Evolutionary conservation across 2,329 filamentous ascomycete genomes (phyloP).

Genomic region (Stemphylium lycopersici): DNA sequence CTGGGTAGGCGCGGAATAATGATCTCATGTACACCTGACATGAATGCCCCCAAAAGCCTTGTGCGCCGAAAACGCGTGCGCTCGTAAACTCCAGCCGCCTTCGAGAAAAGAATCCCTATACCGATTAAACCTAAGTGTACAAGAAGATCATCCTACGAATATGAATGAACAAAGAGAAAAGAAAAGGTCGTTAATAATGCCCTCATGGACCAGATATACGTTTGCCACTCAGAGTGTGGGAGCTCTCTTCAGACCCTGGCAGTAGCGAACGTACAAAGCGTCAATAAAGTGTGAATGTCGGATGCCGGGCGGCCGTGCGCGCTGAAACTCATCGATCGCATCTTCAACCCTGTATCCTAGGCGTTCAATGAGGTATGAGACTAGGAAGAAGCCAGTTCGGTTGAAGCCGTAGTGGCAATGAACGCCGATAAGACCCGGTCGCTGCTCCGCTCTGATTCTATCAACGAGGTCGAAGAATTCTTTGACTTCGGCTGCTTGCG

Average conservation of each 20-base stretch:
- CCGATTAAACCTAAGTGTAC: no score
- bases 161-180: not conserved
- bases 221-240: conserved; percentile 28
- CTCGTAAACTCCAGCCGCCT: no score
- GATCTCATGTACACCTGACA: no score
- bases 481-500: conserved; percentile 65
- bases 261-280: conserved; percentile 80
- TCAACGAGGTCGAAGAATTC: conserved; percentile 67
- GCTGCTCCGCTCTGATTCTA: conserved; percentile 37
- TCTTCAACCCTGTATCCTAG: conserved; percentile 73
- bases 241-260: conserved; percentile 52
- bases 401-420: conserved; percentile 98
- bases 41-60: no score
- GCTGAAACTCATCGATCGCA: conserved; percentile 79
- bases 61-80: no score
- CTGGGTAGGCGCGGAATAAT: no score
- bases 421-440: conserved; percentile 68
- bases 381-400: conserved; percentile 87
- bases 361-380: conserved; percentile 86
- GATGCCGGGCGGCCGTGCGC: conserved; percentile 78
- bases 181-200: not conserved
- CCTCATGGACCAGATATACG: not conserved
- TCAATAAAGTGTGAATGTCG: conserved; percentile 89
- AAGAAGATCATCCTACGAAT: no score
- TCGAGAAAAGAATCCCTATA: no score